Evolutionary conservation across 2,329 filamentous ascomycete genomes (phyloP).

Genomic region (Geosmithia putterillii): DNA sequence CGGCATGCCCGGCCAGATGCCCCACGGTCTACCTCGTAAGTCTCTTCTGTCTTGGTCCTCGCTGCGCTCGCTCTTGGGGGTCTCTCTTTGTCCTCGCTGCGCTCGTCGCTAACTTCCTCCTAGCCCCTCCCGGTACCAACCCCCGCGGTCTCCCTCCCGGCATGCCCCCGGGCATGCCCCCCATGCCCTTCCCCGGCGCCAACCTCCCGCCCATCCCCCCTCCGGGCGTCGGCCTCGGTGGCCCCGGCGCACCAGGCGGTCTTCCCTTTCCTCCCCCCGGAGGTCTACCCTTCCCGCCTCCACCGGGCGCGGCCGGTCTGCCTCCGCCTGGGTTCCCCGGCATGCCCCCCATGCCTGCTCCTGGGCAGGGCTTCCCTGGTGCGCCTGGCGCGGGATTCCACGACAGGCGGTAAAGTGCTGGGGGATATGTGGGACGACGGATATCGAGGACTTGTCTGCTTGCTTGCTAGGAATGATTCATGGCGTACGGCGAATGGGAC

Average conservation of each 20-base stretch:
- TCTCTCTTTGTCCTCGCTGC: too few relatives aligned
- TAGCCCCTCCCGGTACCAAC: too few relatives aligned
- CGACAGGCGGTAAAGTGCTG: conserved; percentile 19
- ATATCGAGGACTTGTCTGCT: too few relatives aligned
- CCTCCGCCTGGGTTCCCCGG: conserved; percentile 29
- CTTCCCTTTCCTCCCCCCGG: conserved; percentile 15
- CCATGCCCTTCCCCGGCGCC: conserved; percentile 7
- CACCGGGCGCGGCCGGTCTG: conserved; percentile 8
- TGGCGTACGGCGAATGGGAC: too few relatives aligned
- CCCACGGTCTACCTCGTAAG: conserved; percentile 40
- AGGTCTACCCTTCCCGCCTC: conserved; percentile 13
- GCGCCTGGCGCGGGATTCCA: conserved; percentile 15
- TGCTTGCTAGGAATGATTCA: too few relatives aligned
- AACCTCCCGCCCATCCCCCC: conserved; percentile 9
- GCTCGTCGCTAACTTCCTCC: too few relatives aligned
- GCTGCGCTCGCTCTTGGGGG: too few relatives aligned
- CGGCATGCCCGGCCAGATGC: conserved; percentile 30
- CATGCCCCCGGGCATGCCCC: conserved; percentile 4
- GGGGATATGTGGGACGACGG: too few relatives aligned
- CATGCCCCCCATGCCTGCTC: conserved; percentile 24
- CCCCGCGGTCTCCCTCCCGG: conserved; percentile 36
- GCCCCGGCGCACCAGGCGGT: too few relatives aligned
- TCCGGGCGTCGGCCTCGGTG: conserved; percentile 3
- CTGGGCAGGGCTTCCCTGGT: conserved; percentile 29
- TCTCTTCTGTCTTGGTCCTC: conserved; percentile 19